phyloP scores from a whole-genome alignment of 805 yeast species.

The Starmerella tilneyi region DNA sequence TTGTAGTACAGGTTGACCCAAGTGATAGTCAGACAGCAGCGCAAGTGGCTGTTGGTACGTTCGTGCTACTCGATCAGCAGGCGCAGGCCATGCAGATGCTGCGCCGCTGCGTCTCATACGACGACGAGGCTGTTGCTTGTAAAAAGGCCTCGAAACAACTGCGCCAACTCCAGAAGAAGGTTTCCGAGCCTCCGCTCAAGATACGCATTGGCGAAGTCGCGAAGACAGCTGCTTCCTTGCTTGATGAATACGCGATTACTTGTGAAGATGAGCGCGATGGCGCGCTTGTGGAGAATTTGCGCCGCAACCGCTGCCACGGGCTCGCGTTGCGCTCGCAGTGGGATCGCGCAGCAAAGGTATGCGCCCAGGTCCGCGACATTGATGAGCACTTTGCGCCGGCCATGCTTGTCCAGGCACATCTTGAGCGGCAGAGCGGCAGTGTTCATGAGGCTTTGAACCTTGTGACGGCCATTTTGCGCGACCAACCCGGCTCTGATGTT shows the following conservation, averaged over 20 bases:
- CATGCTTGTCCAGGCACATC: constrained; percentile 27
- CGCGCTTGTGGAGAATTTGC: constrained; percentile 21
- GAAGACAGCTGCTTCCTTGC: constrained; percentile 11
- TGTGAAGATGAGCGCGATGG: constrained; percentile 16
- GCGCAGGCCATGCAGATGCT: constrained; percentile 43
- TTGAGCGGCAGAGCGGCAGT: constrained; percentile 24
- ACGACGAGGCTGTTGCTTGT: constrained; percentile 61
- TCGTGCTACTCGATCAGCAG: constrained; percentile 40
- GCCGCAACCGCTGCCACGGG: constrained; percentile 24
- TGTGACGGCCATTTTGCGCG: constrained; percentile 10
- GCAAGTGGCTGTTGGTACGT: constrained; percentile 35
- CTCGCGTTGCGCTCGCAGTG: constrained; percentile 22
- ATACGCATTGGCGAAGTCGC: constrained; percentile 15
- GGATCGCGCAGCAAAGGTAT: constrained; percentile 26
- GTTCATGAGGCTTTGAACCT: constrained; percentile 26
- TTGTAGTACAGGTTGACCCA: constrained; percentile 26
- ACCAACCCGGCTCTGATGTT: constrained; percentile 22
- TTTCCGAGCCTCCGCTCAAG: constrained; percentile 20
- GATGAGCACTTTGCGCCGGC: constrained; percentile 28
- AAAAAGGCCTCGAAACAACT: constrained; percentile 33
- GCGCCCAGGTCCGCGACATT: constrained; percentile 26
- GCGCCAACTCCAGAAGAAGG: constrained; percentile 25
- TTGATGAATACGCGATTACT: constrained; percentile 14
- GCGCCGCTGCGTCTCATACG: constrained; percentile 62
- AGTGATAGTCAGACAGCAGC: constrained; percentile 28